Conservation (phyloP, 78 protist species). For the Chrysochromulina tobinii region DNA sequence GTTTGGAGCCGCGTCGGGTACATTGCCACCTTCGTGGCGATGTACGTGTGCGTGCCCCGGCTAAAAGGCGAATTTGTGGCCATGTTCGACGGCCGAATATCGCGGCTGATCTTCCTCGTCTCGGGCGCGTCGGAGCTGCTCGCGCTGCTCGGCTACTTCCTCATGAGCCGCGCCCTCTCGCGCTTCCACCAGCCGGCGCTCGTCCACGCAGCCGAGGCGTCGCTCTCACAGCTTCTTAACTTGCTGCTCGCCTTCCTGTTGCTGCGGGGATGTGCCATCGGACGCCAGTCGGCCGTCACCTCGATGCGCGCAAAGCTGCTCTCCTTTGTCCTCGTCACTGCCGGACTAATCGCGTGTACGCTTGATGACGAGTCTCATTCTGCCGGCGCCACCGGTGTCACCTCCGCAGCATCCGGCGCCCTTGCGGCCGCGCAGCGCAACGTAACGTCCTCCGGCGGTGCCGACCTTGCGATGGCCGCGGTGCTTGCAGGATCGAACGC, state of each 20-base stretch:
- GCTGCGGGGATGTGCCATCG: background rate
- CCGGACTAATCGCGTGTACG: background rate
- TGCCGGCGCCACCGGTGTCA: too few relatives aligned
- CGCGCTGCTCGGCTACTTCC: background rate
- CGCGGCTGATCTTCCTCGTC: background rate
- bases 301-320: background rate
- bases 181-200: background rate
- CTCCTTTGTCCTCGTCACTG: background rate
- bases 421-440: too few relatives aligned
- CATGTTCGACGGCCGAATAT: too few relatives aligned
- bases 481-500: too few relatives aligned
- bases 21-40: background rate
- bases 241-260: background rate
- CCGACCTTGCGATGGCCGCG: too few relatives aligned
- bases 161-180: background rate
- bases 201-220: constrained; percentile 23
- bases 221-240: background rate
- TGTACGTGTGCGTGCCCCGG: too few relatives aligned
- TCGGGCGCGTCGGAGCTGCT: background rate
- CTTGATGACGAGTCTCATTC: background rate
- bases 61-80: too few relatives aligned
- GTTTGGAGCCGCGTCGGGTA: background rate
- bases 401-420: too few relatives aligned
- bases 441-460: too few relatives aligned
- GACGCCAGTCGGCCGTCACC: background rate